A percentile compares a stretch with the other conserved stretches of the same genome.
phyloP scores from a whole-genome alignment of 75 land plant genomes.

The Sequoia sempervirens region DNA sequence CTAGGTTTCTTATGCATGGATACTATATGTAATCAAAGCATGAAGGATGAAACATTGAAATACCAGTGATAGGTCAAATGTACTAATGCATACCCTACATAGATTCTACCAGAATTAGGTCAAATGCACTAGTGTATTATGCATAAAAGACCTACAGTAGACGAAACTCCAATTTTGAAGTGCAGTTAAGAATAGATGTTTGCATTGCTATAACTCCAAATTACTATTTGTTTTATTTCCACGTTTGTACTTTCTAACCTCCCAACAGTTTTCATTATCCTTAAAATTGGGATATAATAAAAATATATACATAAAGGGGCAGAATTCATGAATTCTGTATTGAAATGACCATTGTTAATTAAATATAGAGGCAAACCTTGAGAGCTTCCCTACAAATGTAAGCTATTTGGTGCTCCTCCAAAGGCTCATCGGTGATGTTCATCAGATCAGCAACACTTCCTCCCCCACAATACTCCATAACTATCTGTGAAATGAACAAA shows the following conservation, averaged over 20 bases:
- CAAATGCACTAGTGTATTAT: too few relatives aligned
- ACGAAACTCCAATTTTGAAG: background rate
- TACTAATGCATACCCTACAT: background rate
- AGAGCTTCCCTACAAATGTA: conserved; percentile 92
- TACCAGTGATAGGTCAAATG: background rate
- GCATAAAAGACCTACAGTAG: background rate
- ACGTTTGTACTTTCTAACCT: background rate
- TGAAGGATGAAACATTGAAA: background rate
- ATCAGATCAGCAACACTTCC: conserved; percentile 98
- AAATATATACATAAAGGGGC: background rate
- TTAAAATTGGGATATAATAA: background rate
- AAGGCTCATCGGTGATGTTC: conserved; percentile 82
- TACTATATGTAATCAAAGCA: background rate
- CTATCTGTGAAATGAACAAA: conserved; percentile 66
- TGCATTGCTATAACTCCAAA: background rate
- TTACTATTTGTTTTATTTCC: background rate
- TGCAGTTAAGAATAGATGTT: background rate
- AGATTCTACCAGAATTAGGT: background rate
- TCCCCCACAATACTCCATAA: conserved; percentile 99
- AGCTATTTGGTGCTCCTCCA: conserved; percentile 95
- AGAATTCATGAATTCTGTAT: background rate
- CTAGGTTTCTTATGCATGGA: background rate
- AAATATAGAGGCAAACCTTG: conserved; percentile 49
- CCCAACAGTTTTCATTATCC: background rate
- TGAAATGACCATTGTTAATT: background rate